Evolutionary conservation across 2,329 filamentous ascomycete species (phyloP), one percentile per base, ranked within the genome.

Genomic region (Corniculantispora saksenae): DNA sequence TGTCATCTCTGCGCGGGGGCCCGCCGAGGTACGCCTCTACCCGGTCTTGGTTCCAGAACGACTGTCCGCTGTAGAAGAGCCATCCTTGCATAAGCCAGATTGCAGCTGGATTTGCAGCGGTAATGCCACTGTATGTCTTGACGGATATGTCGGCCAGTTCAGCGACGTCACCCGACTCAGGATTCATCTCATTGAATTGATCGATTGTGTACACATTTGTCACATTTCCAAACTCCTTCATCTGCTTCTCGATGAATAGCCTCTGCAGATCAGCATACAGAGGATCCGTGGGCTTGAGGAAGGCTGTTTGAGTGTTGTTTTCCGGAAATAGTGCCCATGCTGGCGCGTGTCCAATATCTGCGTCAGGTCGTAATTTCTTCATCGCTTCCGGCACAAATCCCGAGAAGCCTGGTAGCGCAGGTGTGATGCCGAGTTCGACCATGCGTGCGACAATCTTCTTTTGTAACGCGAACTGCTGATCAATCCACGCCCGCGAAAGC

Each of bases 31-130:
- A 85, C 1, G 83, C 82, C 61, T 83, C 77, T 6, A 84, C 76
- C 4, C 81, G 75, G 10, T 76, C 74, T 25, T 78, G 69, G 8
- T 77, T 81, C 80, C 81, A 82, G 68, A 83, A 82, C n/a, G 73
- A 72, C 1, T 70, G 69, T 47, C 77, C 79, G 1, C 76, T 76
- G 27, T 76, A 80, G 71, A 85, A 86, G 0, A 85, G 74, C 75
- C 81, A 84, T 17, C 81, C 79, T 69, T 85, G 83, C 68, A 86
- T 80, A 67, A 85, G 72, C 83, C 83, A 85, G 3, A 83, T 72
- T 2, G 83, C 82, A 19, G 78, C 72, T 0, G 82, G 75, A 63
- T 84, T 81, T 0, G 79, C 82, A 2, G 76, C 71, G 66, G 84
- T 84, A 38, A 85, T 76, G 50, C 78, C 79, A 51, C 78, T 70